phyloP scores from a whole-genome alignment of 495 filamentous ascomycete species.

The Parmelia sp. region DNA sequence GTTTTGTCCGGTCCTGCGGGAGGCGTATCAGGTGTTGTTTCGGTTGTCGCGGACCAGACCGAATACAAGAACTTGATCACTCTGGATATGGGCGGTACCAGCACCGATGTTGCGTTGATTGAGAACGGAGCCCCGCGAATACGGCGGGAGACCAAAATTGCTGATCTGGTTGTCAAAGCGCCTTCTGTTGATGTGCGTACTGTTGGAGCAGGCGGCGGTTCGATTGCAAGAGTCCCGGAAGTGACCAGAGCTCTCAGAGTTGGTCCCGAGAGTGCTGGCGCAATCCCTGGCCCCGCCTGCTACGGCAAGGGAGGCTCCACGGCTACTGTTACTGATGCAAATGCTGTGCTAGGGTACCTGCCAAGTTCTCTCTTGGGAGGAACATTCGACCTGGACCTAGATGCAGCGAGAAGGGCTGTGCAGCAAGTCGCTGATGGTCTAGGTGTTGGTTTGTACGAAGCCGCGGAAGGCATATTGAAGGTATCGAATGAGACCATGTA shows the following conservation, averaged over 20 bases:
- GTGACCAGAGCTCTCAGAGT: slow-evolving; percentile 44
- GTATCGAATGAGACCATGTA: slow-evolving; percentile 49
- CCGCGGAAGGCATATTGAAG: slow-evolving; percentile 44
- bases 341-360: slow-evolving; percentile 44
- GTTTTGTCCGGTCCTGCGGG: slow-evolving; percentile 47
- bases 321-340: slow-evolving; percentile 47
- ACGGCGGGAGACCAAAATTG: slow-evolving; percentile 43
- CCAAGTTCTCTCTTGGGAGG: slow-evolving; percentile 42
- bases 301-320: slow-evolving; percentile 43
- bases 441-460: slow-evolving; percentile 36
- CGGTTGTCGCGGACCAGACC: slow-evolving; percentile 41
- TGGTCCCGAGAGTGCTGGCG: slow-evolving; percentile 46
- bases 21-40: slow-evolving; percentile 42
- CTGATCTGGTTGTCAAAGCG: slow-evolving; percentile 40
- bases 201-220: slow-evolving; percentile 46
- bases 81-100: slow-evolving; percentile 48
- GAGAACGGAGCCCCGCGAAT: slow-evolving; percentile 41
- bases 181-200: slow-evolving; percentile 46
- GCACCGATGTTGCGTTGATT: slow-evolving; percentile 44
- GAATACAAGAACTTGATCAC: slow-evolving; percentile 47
- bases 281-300: slow-evolving; percentile 42
- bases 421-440: slow-evolving; percentile 40
- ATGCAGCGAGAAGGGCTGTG: slow-evolving; percentile 35
- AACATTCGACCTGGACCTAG: slow-evolving; percentile 38
- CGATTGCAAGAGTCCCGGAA: slow-evolving; percentile 41